These are phyloP conservation scores for Cenchrus americanus DNA, from an alignment of 176 grass and related monocot species.

Conservation along the genomic window DNA sequence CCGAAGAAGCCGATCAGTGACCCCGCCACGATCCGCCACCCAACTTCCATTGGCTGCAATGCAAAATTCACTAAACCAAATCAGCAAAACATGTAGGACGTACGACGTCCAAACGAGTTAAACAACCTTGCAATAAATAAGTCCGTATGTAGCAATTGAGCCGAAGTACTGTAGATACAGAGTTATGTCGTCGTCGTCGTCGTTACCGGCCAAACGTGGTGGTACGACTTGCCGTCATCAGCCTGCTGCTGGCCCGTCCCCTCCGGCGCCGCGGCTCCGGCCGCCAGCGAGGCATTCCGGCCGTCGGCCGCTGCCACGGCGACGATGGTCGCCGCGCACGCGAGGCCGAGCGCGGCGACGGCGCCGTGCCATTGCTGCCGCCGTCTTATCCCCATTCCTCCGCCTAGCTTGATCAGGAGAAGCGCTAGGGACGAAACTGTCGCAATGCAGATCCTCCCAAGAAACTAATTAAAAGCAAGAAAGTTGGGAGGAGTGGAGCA, in stretches of 20 bases:
- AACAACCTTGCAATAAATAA: too few species aligned
- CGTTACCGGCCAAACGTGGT: constrained; percentile 52
- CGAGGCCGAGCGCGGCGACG: not conserved
- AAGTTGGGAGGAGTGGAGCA: too few species aligned
- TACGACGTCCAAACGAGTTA: too few species aligned
- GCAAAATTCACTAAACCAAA: not conserved
- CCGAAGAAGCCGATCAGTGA: constrained; percentile 72
- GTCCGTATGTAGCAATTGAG: not conserved
- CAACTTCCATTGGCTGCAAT: constrained; percentile 61
- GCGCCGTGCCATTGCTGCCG: constrained; percentile 11
- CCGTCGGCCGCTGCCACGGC: constrained; percentile 15
- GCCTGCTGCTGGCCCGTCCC: not conserved
- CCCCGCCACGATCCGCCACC: constrained; percentile 67
- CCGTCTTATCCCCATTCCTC: constrained; percentile 15
- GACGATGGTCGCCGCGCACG: not conserved
- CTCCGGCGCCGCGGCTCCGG: not conserved
- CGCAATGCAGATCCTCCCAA: too few species aligned
- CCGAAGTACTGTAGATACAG: not conserved
- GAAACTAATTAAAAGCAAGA: too few species aligned
- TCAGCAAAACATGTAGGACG: not conserved
- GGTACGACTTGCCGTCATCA: constrained; percentile 29
- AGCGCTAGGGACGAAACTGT: too few species aligned
- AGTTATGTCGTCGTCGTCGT: too few species aligned
- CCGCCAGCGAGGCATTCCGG: not conserved
- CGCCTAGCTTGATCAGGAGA: too few species aligned